phyloP scores from a whole-genome alignment of 2,329 filamentous ascomycete genomes.

The Chaetomium sp. region DNA sequence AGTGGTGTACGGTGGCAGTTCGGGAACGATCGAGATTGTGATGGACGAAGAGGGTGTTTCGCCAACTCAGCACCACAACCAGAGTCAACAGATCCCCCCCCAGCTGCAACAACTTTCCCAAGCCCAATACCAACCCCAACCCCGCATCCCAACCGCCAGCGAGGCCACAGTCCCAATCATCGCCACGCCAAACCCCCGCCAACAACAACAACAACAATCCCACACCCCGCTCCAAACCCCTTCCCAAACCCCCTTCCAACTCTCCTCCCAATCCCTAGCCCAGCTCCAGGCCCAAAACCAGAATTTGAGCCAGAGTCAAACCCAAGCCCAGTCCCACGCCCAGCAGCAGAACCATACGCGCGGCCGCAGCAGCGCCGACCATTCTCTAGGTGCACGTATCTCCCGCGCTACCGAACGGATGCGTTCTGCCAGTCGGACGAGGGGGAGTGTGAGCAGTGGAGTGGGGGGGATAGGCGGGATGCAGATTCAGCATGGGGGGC shows the following conservation, averaged over 20 bases:
- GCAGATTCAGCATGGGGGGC: no score
- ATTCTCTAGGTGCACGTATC: conserved; percentile 47
- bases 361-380: conserved; percentile 44
- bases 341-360: conserved; percentile 22
- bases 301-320: no score
- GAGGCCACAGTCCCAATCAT: conserved; percentile 41
- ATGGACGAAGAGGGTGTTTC: conserved; percentile 51
- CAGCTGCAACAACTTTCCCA: conserved; percentile 5
- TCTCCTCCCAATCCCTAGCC: no score
- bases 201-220: no score
- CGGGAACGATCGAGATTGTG: conserved; percentile 59
- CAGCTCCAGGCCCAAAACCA: no score
- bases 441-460: no score
- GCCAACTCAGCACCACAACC: conserved; percentile 7
- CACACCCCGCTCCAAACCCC: no score
- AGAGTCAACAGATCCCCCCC: not conserved
- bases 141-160: conserved; percentile 26
- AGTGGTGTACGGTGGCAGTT: conserved; percentile 39
- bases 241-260: no score
- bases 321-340: no score
- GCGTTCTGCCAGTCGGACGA: conserved; percentile 50
- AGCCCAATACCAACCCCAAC: conserved; percentile 2
- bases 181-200: conserved; percentile 35
- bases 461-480: no score
- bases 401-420: conserved; percentile 54